Base-by-base conservation (phyloP, 305 asterid genomes). In the Ajuga reptans region DNA sequence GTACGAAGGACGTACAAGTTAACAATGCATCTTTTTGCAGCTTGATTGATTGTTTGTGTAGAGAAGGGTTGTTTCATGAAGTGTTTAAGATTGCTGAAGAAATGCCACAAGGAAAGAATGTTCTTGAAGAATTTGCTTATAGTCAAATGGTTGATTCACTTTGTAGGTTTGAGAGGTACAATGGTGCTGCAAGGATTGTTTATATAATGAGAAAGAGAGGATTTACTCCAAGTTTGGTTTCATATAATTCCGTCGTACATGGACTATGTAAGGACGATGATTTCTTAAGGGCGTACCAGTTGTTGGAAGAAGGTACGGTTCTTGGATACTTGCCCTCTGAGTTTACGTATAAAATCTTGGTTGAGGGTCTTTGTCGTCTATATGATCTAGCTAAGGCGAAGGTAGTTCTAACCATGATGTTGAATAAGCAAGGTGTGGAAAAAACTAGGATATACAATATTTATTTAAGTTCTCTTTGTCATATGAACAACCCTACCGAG, bases 141-240 rank as follows among this genome's bases (percentile, higher is more conserved):
- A 89, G 83, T 1, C 86, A 86, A 74, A 85, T 92, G 92, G 80
- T 92, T 49, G 86, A 88, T 76, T 85, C 98, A 0, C 77, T 92
- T 1, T 85, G 95, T 80, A 79, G 72, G 68, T 85, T 78, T 52
- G 87, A 84, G 72, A 85, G 86, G 86, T 85, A 80, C 73, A 92
- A 89, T 60, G 98, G 89, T 36, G 96, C 92, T 66, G 96, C 96
- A 0, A 83, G 98, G 78, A 79, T 89, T 66, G 85, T 88, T 46
- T 88, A 92, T 68, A 83, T 92, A 73, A 92, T 92, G 96, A 89
- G 85, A 42, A 88, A 83, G 83, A 81, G 81, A 73, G 93, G 95
- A 6, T 55, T 80, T 2, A 15, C 37, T n/a, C 97, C 96, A 1
- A 80, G 93, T 68, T 69, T 79, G 72, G 75, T 82, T 24, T 83